Conservation (phyloP, 2,329 filamentous ascomycete genomes). For the Ophiostoma tasmaniense region DNA sequence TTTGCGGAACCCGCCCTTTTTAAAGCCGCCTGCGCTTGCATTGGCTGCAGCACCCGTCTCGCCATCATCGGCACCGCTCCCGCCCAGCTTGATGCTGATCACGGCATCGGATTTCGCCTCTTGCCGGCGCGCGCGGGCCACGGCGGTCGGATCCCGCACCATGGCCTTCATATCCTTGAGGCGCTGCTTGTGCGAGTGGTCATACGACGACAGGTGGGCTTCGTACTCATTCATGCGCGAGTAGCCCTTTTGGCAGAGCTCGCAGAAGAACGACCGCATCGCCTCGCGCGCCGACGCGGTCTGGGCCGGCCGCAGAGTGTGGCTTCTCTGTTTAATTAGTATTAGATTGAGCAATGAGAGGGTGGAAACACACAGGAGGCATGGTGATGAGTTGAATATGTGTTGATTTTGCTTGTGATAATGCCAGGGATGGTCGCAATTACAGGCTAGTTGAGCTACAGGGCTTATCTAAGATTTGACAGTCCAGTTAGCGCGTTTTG, state of each 20-base stretch:
- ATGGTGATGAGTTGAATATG: neutral
- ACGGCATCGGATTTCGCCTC: constrained; percentile 63
- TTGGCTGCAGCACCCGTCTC: constrained; percentile 10
- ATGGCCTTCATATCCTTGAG: constrained; percentile 83
- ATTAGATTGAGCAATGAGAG: too few species aligned
- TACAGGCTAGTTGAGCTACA: neutral
- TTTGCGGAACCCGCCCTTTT: constrained; percentile 61
- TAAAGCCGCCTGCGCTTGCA: constrained; percentile 43
- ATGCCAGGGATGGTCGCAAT: neutral
- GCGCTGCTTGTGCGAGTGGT: constrained; percentile 89
- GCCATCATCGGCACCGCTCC: constrained; percentile 17
- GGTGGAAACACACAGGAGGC: constrained; percentile 9
- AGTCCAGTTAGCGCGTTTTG: neutral
- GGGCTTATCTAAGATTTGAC: neutral
- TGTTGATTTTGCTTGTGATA: constrained; percentile 1
- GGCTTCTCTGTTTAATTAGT: constrained; percentile 37
- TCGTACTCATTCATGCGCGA: constrained; percentile 93
- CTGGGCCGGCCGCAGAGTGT: constrained; percentile 50
- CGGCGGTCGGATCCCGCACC: constrained; percentile 61
- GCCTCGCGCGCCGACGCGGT: constrained; percentile 63
- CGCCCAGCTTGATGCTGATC: constrained; percentile 56
- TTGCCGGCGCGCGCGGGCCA: constrained; percentile 56
- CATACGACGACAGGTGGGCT: constrained; percentile 86
- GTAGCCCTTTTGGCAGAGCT: constrained; percentile 89
- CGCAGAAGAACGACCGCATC: constrained; percentile 72